A percentile compares a stretch with the other conserved stretches of the same genome.
These are phyloP conservation scores for Gaeumannomyces tritici DNA, from an alignment of 2,329 filamentous ascomycete species.

Conservation along the genomic window DNA sequence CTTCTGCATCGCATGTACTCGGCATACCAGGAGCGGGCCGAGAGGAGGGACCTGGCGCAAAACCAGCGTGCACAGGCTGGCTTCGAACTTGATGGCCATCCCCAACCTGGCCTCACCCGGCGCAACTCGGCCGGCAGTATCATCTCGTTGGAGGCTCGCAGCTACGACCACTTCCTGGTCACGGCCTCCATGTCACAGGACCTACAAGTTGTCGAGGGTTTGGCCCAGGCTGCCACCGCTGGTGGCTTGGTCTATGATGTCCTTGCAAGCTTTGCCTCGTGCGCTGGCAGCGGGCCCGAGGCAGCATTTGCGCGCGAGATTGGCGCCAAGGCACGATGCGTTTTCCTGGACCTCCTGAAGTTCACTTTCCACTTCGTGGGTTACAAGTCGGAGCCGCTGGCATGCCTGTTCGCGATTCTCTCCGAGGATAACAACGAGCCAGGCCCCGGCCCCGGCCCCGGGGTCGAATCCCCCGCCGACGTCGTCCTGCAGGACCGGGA, in stretches of 20 bases:
- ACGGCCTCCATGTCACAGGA: slow-evolving; percentile 40
- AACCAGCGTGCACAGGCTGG: slow-evolving; percentile 49
- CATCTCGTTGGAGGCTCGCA: slow-evolving; percentile 50
- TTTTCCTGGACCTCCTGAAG: slow-evolving; percentile 62
- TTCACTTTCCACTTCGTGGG: slow-evolving; percentile 56
- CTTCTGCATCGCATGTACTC: slow-evolving; percentile 62
- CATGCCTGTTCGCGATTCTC: slow-evolving; percentile 56
- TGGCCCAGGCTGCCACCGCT: slow-evolving; percentile 39
- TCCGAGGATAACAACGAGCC: slow-evolving; percentile 30
- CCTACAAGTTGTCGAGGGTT: slow-evolving; percentile 37
- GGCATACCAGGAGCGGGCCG: slow-evolving; percentile 51
- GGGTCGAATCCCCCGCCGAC: background rate
- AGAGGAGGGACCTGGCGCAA: slow-evolving; percentile 47
- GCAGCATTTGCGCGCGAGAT: slow-evolving; percentile 44
- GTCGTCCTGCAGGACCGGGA: slow-evolving; percentile 42
- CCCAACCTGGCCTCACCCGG: slow-evolving; percentile 27
- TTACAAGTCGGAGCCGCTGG: slow-evolving; percentile 64
- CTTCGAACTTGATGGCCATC: slow-evolving; percentile 37
- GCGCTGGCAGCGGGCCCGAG: slow-evolving; percentile 32
- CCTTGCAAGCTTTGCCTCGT: slow-evolving; percentile 38
- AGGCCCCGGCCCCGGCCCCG: background rate
- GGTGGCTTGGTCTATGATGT: slow-evolving; percentile 44
- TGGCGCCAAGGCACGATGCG: slow-evolving; percentile 51
- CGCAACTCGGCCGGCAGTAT: slow-evolving; percentile 54
- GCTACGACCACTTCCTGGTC: slow-evolving; percentile 48